Evolutionary conservation across 768 basidiomycete species (phyloP).

Genomic region (Thelephora aurantiotincta): DNA sequence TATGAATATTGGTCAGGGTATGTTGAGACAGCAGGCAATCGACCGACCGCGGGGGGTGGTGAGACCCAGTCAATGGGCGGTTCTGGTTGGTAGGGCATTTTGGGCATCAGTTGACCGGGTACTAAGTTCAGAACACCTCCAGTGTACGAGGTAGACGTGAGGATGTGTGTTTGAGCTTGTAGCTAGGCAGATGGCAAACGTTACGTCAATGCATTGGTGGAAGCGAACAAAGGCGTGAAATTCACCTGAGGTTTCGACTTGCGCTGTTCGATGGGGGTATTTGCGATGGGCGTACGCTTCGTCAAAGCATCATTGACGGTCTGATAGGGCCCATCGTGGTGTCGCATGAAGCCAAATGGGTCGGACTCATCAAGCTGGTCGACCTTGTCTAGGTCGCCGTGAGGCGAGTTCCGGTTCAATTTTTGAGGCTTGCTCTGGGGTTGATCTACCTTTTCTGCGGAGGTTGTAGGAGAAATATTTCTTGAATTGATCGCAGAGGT

Average conservation of each 20-base stretch:
- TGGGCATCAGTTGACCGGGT: not conserved
- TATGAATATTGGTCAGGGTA: not conserved
- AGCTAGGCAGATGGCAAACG: too few species aligned
- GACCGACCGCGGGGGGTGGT: not conserved
- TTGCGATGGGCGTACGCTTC: not conserved
- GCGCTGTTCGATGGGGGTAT: not conserved
- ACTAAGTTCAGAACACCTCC: not conserved
- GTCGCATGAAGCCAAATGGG: slow-evolving; percentile 47
- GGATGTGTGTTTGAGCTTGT: too few species aligned
- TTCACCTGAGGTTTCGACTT: not conserved
- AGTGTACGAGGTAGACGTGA: not conserved
- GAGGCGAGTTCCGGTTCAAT: slow-evolving; percentile 12
- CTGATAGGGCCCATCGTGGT: slow-evolving; percentile 70
- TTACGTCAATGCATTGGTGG: too few species aligned
- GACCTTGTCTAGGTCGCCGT: slow-evolving; percentile 43
- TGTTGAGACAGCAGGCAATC: not conserved
- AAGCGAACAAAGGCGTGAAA: too few species aligned
- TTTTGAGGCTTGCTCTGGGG: slow-evolving; percentile 13
- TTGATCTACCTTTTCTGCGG: slow-evolving; percentile 3
- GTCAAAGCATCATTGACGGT: slow-evolving; percentile 19
- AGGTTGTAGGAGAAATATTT: not conserved
- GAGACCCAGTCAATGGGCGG: not conserved
- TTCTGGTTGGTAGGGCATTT: not conserved
- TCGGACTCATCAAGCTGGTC: slow-evolving; percentile 71
- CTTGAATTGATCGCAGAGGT: too few species aligned